A percentile compares a stretch with the other conserved stretches of the same genome.
Evolutionary conservation across 1,139 yeast species (phyloP).

Genomic region (Hyphopichia burtonii): DNA sequence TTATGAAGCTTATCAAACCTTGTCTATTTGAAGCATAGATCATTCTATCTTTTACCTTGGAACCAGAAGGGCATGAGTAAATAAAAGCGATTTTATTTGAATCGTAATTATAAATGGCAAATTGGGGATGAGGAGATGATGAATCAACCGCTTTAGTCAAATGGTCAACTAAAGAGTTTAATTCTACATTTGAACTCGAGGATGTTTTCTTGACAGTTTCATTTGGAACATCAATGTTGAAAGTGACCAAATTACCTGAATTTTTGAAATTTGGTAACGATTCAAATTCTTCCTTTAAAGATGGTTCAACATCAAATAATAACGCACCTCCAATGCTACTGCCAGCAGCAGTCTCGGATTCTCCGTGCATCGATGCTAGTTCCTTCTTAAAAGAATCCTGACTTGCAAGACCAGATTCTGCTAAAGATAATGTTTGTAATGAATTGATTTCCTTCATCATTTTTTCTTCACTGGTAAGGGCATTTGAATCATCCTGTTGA

Average conservation of each 20-base stretch:
- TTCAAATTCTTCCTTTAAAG: conserved; percentile 23
- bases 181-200: conserved; percentile 13
- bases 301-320: conserved; percentile 27
- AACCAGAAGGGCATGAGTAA: conserved; percentile 87
- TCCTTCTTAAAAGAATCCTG: conserved; percentile 22
- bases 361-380: conserved; percentile 37
- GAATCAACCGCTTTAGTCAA: conserved; percentile 13
- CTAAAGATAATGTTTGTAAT: conserved; percentile 29
- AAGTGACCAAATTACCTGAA: conserved; percentile 22
- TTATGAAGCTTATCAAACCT: conserved; percentile 58
- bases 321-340: conserved; percentile 11
- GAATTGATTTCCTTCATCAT: conserved; percentile 46
- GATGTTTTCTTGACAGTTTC: conserved; percentile 28
- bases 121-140: conserved; percentile 39
- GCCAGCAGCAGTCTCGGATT: background rate
- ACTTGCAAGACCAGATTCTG: conserved; percentile 13
- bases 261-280: conserved; percentile 12
- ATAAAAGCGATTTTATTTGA: conserved; percentile 51
- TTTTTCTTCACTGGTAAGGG: conserved; percentile 64
- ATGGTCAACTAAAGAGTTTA: conserved; percentile 19
- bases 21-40: conserved; percentile 81
- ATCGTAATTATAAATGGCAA: conserved; percentile 51
- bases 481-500: conserved; percentile 35
- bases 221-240: conserved; percentile 28
- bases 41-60: conserved; percentile 91